These are phyloP conservation scores for Poteriospumella lacustris DNA, from an alignment of 108 stramenopile genomes.

Conservation along the genomic window DNA sequence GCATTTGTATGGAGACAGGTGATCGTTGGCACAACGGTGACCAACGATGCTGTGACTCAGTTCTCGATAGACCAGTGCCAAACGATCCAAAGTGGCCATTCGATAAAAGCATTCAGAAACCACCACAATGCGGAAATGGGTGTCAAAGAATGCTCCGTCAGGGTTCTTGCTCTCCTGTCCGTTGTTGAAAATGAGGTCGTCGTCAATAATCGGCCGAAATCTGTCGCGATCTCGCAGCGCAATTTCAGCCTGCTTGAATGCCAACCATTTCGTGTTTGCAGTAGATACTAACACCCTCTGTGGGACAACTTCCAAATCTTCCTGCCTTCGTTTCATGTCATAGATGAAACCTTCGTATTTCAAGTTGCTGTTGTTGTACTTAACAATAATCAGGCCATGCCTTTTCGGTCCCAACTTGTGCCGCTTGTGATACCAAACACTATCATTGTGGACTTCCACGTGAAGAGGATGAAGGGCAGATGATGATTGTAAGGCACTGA, in stretches of 20 bases:
- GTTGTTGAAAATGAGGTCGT: not conserved
- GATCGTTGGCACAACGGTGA: too few relatives aligned
- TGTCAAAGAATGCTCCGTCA: not conserved
- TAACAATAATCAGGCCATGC: not conserved
- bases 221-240: not conserved
- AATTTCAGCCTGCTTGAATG: not conserved
- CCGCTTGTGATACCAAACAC: not conserved
- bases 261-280: not conserved
- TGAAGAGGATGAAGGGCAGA: not conserved
- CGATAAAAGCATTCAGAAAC: not conserved
- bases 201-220: too few relatives aligned
- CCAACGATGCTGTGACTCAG: too few relatives aligned
- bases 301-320: conserved; percentile 1
- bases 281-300: not conserved
- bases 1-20: too few relatives aligned
- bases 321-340: not conserved
- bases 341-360: conserved; percentile 9
- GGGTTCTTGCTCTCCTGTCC: not conserved
- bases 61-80: not conserved
- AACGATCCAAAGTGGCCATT: not conserved
- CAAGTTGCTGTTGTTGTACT: not conserved
- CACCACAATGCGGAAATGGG: not conserved
- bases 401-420: not conserved
- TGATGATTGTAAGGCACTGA: not conserved
- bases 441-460: not conserved